Evolutionary conservation across 2,329 filamentous ascomycete species (phyloP).

Genomic region (Fusarium agapanthi): DNA sequence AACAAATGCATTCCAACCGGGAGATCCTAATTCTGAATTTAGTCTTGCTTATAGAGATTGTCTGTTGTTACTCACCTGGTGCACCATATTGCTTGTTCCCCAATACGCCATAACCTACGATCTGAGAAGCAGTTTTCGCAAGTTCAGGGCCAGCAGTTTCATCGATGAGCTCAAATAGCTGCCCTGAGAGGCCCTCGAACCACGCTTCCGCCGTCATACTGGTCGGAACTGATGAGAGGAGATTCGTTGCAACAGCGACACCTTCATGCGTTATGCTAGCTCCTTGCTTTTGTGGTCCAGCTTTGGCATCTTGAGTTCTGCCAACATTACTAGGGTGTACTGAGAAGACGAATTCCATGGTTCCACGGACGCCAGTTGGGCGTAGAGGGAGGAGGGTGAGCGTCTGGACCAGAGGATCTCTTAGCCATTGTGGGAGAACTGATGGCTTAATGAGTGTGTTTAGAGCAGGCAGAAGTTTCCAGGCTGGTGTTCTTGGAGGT

Average conservation of each 20-base stretch:
- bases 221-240: constrained; percentile 68
- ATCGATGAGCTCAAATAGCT: constrained; percentile 70
- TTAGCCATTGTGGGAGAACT: constrained; percentile 67
- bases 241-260: constrained; percentile 67
- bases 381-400: constrained; percentile 70
- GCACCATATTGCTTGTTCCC: constrained; percentile 71
- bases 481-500: constrained; percentile 49
- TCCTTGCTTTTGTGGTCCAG: constrained; percentile 62
- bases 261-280: constrained; percentile 75
- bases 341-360: constrained; percentile 75
- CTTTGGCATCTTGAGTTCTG: constrained; percentile 49
- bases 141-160: constrained; percentile 53
- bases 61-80: constrained; percentile 55
- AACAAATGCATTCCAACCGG: constrained; percentile 71
- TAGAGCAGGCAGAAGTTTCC: constrained; percentile 67
- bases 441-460: constrained; percentile 71
- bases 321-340: constrained; percentile 66
- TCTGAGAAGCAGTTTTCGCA: constrained; percentile 49
- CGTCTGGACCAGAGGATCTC: constrained; percentile 61
- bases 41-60: background rate
- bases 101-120: constrained; percentile 67
- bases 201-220: constrained; percentile 64
- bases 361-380: constrained; percentile 70
- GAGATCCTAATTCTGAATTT: constrained; percentile 50
- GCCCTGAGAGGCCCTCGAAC: constrained; percentile 68